Conservation (phyloP, 768 basidiomycete genomes). For the Trametes gibbosa region DNA sequence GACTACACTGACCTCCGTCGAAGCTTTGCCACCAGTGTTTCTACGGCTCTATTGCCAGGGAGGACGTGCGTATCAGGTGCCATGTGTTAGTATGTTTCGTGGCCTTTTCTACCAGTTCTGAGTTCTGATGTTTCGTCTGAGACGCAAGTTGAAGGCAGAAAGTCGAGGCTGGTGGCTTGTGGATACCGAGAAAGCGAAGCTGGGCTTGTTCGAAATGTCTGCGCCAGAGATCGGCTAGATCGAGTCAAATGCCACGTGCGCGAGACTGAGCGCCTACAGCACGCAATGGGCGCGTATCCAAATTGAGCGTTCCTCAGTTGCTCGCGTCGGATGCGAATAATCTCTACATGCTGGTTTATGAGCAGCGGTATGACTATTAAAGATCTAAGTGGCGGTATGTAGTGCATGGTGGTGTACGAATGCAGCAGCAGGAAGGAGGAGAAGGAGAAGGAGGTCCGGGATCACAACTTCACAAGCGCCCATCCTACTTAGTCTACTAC, state of each 20-base stretch:
- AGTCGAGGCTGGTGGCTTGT: not conserved
- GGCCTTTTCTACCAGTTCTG: no score
- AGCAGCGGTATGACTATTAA: no score
- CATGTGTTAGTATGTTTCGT: conserved; percentile 33
- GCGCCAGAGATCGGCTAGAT: conserved; percentile 1
- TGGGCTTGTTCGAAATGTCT: not conserved
- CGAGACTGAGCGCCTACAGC: not conserved
- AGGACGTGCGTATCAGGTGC: conserved; percentile 37
- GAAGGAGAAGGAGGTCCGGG: no score
- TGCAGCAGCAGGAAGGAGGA: no score
- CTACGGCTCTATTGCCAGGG: conserved; percentile 58
- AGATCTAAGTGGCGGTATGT: no score
- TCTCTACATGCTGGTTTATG: no score
- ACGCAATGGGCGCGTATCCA: not conserved
- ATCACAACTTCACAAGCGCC: no score
- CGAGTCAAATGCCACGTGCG: conserved; percentile 4
- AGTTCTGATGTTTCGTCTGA: no score
- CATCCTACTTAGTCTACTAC: no score
- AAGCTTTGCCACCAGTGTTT: conserved; percentile 65
- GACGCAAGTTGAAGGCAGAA: not conserved
- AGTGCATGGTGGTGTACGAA: no score
- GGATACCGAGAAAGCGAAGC: not conserved
- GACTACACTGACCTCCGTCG: conserved; percentile 60
- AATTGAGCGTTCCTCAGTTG: not conserved
- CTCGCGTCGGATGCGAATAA: no score